Base-by-base conservation (phyloP, 140 eudicot genomes). In the Cichorium intybus region DNA sequence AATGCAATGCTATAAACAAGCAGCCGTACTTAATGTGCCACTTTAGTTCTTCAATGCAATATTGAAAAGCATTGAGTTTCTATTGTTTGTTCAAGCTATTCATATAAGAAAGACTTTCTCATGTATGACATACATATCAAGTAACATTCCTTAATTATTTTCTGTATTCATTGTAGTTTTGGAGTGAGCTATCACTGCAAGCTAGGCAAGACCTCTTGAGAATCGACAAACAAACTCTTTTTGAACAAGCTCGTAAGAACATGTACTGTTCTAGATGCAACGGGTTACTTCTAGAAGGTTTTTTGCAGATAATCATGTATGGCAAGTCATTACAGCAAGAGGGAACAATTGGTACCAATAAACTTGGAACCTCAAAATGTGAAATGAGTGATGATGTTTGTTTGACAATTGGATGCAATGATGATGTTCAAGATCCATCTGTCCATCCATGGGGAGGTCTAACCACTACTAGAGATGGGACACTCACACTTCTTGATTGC, bases 381-480 rank as follows among this genome's bases (percentile, higher is more conserved):
- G 87, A 82, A 78, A 71, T 39, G 10, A 71, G 75, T 28, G 79
- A 68, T 11, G 84, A 82, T 29, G 70, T 58, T 7, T 56, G 90
- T 56, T 47, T 55, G 58, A 20, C 73, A 47, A 53, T 58, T 67
- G 86, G 61, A 12, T 62, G 90, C 68, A 80, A 86, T 28, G 88
- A 81, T 75, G 97, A 88, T 62, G 74, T 80, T 60, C 97, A 85
- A 75, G 95, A 89, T 78, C 97, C 99, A 34, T 88, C 99, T 56
- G 99, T 93, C 53, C 97, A 93, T 63, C 99, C 95, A 12, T 93
- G 99, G 99, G 97, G 99, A 70, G 99, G 97, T 70, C 72, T 94
- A 46, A 89, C 82, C 9, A 75, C 99, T 22, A 81, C 91, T 49
- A 67, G 85, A 60, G 99, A 94, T 63, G 99, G 88, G 70, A 85